Base-by-base conservation (phyloP, 1,284 basidiomycete species). In the Tylopilus orsonianus region DNA sequence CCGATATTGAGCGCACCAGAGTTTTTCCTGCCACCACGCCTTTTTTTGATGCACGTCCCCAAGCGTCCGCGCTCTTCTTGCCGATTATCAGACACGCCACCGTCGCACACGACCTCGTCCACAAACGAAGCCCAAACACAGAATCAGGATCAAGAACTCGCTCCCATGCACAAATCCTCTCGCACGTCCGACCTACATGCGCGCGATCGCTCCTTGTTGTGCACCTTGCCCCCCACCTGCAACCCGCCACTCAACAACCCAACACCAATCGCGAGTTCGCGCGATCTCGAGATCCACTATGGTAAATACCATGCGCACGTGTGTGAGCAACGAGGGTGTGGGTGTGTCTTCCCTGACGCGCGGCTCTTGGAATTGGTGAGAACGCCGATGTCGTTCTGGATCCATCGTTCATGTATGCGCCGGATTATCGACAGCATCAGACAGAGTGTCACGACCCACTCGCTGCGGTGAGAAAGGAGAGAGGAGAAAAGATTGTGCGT, bases 401-500 rank as follows among this genome's bases (percentile, higher is more conserved):
- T n/a, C n/a, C 14, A 18, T 29, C 27, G 19, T 41, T 38, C 30
- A 14, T 19, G 9, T 41, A 2, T 30, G 3, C 32, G 20, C 53
- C 48, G 50, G 41, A 44, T 35, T 22, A 30, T 26, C 49, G 32
- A 40, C 54, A 93, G 86, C 93, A 96, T 70, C 79, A 90, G 56
- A 86, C 83, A 14, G 93, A 96, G 71, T 90, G 85, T 54, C 93
- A 96, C 56, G 90, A 95, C 66, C 84, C 90, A 3, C 70, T 94
- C 16, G 82, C 86, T 19, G 79, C 80, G 8, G 70, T 91, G 40
- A 74, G 81, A 24, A 83, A 83, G 61, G 87, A 91, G 24, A 76
- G 86, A 42, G 92, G 92, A n/a, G 87, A 93, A 64, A 92, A 88
- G 69, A 94, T 89, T 43, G 93, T 93, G 59, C 48, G 90, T 79